Percentiles rank a stretch among this genome's conserved stretches.
Evolutionary conservation across 1,284 basidiomycete species (phyloP).

Genomic region (Ustilago trichophora): DNA sequence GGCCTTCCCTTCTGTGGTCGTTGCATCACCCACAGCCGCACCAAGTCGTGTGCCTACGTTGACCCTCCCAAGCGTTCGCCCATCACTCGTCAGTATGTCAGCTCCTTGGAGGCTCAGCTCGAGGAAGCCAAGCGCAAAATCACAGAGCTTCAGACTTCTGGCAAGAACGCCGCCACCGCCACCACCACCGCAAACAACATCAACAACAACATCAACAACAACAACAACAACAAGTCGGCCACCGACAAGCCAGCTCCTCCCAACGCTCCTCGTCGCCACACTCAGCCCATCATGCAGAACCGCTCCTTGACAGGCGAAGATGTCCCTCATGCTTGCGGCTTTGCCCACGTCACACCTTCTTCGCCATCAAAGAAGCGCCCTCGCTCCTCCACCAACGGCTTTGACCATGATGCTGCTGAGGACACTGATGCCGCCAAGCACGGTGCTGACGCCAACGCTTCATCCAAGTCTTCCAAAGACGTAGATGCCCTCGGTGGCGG

Average conservation of each 20-base stretch:
- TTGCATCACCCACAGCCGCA: constrained; percentile 51
- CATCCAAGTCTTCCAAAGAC: constrained; percentile 13
- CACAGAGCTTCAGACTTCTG: constrained; percentile 27
- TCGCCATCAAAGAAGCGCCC: constrained; percentile 35
- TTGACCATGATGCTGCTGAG: constrained; percentile 8
- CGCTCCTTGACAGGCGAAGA: constrained; percentile 45
- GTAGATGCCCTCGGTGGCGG: constrained; percentile 26
- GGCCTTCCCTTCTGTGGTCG: constrained; percentile 51
- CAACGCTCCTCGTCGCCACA: constrained; percentile 18
- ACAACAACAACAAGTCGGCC: constrained; percentile 3
- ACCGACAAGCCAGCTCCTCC: constrained; percentile 13
- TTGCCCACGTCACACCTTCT: constrained; percentile 5
- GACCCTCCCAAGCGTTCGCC: constrained; percentile 50
- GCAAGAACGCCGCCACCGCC: neutral
- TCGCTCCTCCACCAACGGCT: constrained; percentile 20
- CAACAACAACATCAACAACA: too few species aligned
- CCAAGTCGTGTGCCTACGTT: constrained; percentile 51
- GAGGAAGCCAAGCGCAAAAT: constrained; percentile 41
- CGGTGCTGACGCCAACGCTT: neutral
- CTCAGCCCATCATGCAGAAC: constrained; percentile 30
- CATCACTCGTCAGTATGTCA: constrained; percentile 51
- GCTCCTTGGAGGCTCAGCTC: constrained; percentile 43
- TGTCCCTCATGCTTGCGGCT: constrained; percentile 7
- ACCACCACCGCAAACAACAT: neutral
- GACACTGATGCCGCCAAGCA: constrained; percentile 7